A percentile compares a stretch with the other conserved stretches of the same genome.
Conservation (phyloP, 83 land plant species). For the Picea abies region DNA sequence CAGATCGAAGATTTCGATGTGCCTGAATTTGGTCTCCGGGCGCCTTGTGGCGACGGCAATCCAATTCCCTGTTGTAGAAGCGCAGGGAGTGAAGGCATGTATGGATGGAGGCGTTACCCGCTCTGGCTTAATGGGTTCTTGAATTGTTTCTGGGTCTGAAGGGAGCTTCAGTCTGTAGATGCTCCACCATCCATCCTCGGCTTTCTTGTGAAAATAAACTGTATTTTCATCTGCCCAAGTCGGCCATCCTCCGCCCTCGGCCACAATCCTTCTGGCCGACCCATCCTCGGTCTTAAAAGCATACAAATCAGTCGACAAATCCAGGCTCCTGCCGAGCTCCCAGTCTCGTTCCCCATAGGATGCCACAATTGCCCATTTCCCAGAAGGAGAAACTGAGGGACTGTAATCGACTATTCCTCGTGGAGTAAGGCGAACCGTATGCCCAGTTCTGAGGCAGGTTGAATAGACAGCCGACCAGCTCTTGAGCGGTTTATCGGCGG, state of each 20-base stretch:
- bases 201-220: constrained; percentile 68
- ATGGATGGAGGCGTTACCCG: constrained; percentile 51
- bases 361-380: constrained; percentile 70
- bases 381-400: constrained; percentile 68
- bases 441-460: constrained; percentile 20
- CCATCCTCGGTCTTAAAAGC: constrained; percentile 63
- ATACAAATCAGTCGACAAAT: constrained; percentile 63
- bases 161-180: constrained; percentile 45
- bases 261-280: constrained; percentile 27
- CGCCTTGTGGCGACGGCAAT: constrained; percentile 59
- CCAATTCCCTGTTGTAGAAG: constrained; percentile 28
- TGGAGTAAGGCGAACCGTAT: constrained; percentile 55
- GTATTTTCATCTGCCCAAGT: constrained; percentile 64
- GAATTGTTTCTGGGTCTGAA: constrained; percentile 19
- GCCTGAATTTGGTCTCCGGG: constrained; percentile 34
- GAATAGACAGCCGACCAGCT: constrained; percentile 83
- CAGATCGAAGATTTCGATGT: constrained; percentile 52
- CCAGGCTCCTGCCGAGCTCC: constrained; percentile 62
- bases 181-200: constrained; percentile 94
- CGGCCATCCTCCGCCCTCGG: constrained; percentile 81
- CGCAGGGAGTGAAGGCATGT: constrained; percentile 60
- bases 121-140: constrained; percentile 13
- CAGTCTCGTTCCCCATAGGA: constrained; percentile 69
- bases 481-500: constrained; percentile 32
- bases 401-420: constrained; percentile 57